Percentiles rank a stretch among this genome's conserved stretches.
Evolutionary conservation across 2,329 filamentous ascomycete genomes (phyloP).

Genomic region (Karstenula rhodostoma): DNA sequence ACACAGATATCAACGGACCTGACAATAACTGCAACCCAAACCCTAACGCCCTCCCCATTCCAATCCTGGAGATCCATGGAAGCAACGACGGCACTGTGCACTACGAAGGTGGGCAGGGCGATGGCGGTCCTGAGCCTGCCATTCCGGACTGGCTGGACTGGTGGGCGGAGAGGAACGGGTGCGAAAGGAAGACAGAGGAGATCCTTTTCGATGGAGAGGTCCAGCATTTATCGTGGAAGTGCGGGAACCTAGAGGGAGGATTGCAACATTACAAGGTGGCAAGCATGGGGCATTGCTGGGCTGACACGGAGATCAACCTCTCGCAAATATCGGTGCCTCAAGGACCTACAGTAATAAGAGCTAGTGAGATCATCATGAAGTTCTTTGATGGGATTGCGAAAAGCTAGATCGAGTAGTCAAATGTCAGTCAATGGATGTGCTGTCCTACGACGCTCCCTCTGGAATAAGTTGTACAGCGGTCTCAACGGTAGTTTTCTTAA

Average conservation of each 20-base stretch:
- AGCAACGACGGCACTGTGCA: constrained; percentile 56
- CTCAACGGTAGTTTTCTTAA: no score
- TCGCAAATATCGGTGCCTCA: constrained; percentile 53
- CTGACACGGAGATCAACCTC: constrained; percentile 56
- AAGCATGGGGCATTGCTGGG: constrained; percentile 57
- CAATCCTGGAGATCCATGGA: constrained; percentile 63
- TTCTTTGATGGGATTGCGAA: constrained; percentile 51
- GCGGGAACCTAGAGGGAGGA: constrained; percentile 43
- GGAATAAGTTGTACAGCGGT: no score
- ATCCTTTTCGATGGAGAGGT: constrained; percentile 51
- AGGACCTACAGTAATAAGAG: constrained; percentile 54
- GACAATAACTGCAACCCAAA: constrained; percentile 52
- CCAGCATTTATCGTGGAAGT: constrained; percentile 56
- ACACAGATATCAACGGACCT: constrained; percentile 53
- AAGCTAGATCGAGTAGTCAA: no score
- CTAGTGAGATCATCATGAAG: constrained; percentile 54
- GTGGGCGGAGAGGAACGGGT: constrained; percentile 55
- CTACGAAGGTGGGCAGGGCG: constrained; percentile 55
- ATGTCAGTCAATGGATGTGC: no score
- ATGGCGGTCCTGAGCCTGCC: constrained; percentile 54
- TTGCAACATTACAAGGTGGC: constrained; percentile 58
- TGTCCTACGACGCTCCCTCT: no score
- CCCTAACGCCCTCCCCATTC: constrained; percentile 43
- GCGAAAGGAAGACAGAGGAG: constrained; percentile 40
- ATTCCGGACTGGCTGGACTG: constrained; percentile 54